Evolutionary conservation across 257 asterid genomes (phyloP).

Genomic region (Fraxinus anomala): DNA sequence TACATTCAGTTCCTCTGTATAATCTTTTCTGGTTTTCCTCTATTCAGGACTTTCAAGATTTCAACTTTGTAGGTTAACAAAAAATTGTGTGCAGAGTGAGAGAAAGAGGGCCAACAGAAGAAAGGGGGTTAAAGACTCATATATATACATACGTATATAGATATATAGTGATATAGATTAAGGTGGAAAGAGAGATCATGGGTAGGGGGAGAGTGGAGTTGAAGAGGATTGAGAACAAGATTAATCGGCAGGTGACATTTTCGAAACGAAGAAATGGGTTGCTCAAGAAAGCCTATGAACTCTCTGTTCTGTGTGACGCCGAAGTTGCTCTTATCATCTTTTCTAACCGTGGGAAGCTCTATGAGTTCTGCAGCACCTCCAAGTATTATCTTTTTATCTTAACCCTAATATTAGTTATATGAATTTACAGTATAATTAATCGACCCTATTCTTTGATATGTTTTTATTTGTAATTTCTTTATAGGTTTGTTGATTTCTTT

Average conservation of each 20-base stretch:
- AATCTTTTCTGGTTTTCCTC: neutral
- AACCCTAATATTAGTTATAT: neutral
- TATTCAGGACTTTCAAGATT: conserved; percentile 35
- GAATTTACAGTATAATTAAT: neutral
- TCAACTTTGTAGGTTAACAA: conserved; percentile 13
- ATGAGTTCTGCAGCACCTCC: conserved; percentile 81
- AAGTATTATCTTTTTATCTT: conserved; percentile 40
- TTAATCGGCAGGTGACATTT: conserved; percentile 85
- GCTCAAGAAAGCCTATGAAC: conserved; percentile 81
- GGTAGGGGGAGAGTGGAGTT: conserved; percentile 91
- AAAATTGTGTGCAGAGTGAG: conserved; percentile 6
- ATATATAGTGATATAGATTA: neutral
- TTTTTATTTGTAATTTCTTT: neutral
- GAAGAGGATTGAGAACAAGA: conserved; percentile 89
- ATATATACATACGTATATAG: conserved; percentile 12
- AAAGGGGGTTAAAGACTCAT: neutral
- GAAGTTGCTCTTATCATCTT: conserved; percentile 83
- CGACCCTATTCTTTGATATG: neutral
- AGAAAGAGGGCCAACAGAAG: conserved; percentile 19
- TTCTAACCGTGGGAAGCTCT: conserved; percentile 91
- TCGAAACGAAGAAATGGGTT: conserved; percentile 85
- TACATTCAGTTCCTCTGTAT: neutral
- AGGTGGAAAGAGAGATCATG: conserved; percentile 35
- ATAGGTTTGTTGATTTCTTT: neutral
- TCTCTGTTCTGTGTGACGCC: conserved; percentile 80